These are phyloP conservation scores for Trypanosoma brucei DNA, from an alignment of 208 protist genomes.

Conservation along the genomic window DNA sequence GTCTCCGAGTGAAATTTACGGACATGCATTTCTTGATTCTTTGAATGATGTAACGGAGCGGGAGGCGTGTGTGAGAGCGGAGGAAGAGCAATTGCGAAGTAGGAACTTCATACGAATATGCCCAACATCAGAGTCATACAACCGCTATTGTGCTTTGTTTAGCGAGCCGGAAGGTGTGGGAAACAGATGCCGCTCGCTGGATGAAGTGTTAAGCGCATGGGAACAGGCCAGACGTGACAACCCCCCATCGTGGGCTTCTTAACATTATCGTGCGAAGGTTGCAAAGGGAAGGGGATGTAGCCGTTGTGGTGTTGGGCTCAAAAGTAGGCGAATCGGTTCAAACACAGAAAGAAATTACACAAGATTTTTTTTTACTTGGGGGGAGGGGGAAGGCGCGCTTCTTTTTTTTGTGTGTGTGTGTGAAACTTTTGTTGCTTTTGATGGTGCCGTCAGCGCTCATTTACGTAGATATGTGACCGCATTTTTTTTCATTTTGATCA, in stretches of 20 bases:
- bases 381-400: no score
- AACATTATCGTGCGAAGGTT: background rate
- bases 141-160: constrained; percentile 29
- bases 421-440: no score
- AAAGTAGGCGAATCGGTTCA: no score
- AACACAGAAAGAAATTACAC: no score
- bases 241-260: background rate
- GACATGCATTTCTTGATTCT: constrained; percentile 33
- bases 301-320: no score
- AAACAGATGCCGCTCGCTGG: constrained; percentile 10
- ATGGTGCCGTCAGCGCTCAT: no score
- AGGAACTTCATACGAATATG: constrained; percentile 39
- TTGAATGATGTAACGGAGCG: constrained; percentile 13
- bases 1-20: constrained; percentile 1
- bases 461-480: no score
- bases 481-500: no score
- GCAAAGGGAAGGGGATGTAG: no score
- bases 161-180: background rate
- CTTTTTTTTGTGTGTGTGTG: no score
- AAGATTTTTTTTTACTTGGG: no score
- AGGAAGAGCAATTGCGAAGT: constrained; percentile 39
- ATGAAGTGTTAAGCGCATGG: constrained; percentile 47
- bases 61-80: constrained; percentile 46
- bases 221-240: constrained; percentile 16
- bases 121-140: constrained; percentile 38